Percentiles rank a stretch among this genome's conserved stretches.
phyloP scores from a whole-genome alignment of 2,329 filamentous ascomycete genomes.

The Epichloe sylvatica region DNA sequence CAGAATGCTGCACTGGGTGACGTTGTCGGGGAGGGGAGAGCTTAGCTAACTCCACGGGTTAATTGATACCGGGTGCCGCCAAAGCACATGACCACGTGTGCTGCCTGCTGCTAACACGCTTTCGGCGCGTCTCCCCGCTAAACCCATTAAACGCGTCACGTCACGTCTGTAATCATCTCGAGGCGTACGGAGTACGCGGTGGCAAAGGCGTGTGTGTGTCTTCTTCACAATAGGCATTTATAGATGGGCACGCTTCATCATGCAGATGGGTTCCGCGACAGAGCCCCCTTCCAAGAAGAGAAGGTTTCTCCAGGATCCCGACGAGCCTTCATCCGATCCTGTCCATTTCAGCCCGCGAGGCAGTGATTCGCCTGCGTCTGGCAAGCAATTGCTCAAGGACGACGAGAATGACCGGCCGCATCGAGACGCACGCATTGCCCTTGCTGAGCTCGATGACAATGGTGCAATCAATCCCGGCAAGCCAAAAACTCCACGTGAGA shows the following conservation, averaged over 20 bases:
- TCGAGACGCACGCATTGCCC: conserved; percentile 6
- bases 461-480: conserved; percentile 1
- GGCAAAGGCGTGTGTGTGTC: background rate
- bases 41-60: background rate
- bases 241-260: conserved; percentile 11
- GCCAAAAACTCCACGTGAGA: conserved; percentile 5
- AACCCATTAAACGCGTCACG: background rate
- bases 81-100: conserved; percentile 24
- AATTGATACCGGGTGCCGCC: background rate
- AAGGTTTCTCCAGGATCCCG: conserved; percentile 23
- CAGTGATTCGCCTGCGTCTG: conserved; percentile 12
- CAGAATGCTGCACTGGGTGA: conserved; percentile 3
- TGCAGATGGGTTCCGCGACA: conserved; percentile 25
- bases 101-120: conserved; percentile 20
- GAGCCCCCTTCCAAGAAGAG: conserved; percentile 33
- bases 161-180: background rate
- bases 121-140: conserved; percentile 25
- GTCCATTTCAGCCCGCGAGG: conserved; percentile 9
- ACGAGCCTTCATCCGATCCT: conserved; percentile 17
- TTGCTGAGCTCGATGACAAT: conserved; percentile 8
- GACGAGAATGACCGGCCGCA: conserved; percentile 10
- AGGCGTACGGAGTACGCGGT: background rate
- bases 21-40: conserved; percentile 5
- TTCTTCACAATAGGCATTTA: background rate
- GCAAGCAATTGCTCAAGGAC: conserved; percentile 15